These are phyloP conservation scores for Harrya chromipes DNA, from an alignment of 768 basidiomycete genomes.

Conservation along the genomic window DNA sequence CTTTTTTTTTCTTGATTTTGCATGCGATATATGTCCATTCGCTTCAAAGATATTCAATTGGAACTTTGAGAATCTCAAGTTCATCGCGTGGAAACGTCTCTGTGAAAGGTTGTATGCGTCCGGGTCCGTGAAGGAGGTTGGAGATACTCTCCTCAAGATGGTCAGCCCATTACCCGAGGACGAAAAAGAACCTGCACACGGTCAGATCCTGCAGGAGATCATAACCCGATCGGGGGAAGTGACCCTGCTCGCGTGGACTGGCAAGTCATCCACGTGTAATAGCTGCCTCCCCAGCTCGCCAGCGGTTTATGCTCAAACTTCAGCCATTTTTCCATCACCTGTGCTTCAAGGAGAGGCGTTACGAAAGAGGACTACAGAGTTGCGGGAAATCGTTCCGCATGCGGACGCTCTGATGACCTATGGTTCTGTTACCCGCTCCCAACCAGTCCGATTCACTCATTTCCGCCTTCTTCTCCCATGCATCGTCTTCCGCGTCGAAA, in stretches of 20 bases:
- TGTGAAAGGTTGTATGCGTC: neutral
- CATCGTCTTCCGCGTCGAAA: too few species aligned
- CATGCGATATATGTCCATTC: neutral
- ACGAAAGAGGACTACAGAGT: too few species aligned
- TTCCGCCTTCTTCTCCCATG: too few species aligned
- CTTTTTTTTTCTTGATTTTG: too few species aligned
- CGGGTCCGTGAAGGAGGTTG: neutral
- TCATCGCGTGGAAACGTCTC: neutral
- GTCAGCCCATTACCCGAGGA: neutral
- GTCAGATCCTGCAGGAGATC: neutral
- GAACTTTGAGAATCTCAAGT: neutral
- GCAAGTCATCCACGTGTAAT: neutral
- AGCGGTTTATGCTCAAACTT: too few species aligned
- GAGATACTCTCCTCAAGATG: neutral
- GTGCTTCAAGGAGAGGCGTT: too few species aligned
- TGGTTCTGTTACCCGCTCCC: too few species aligned
- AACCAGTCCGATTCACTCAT: too few species aligned
- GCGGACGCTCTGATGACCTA: too few species aligned
- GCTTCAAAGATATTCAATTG: neutral
- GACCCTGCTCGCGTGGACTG: neutral
- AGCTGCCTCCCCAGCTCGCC: conserved; percentile 6
- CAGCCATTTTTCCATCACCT: too few species aligned
- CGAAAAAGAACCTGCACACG: neutral
- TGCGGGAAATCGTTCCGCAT: too few species aligned
- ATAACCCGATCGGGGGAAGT: neutral